These are phyloP conservation scores for Luffa aegyptiaca DNA, from an alignment of 306 rosid species.

Conservation along the genomic window DNA sequence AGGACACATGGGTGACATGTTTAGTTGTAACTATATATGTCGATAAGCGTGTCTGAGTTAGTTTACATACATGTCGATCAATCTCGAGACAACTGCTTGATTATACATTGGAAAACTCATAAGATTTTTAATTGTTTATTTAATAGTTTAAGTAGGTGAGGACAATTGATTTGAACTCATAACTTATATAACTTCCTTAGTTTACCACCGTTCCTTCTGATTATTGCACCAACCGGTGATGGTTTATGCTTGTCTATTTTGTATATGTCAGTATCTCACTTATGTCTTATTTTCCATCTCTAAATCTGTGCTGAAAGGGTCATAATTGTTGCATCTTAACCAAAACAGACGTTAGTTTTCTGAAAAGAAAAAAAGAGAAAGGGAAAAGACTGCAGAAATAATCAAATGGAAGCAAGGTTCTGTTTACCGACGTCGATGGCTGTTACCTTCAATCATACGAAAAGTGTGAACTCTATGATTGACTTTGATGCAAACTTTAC, in stretches of 20 bases:
- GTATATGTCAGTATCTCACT: not conserved
- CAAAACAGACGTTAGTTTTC: not conserved
- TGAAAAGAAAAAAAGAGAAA: not conserved
- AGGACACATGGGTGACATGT: not conserved
- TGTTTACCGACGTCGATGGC: not conserved
- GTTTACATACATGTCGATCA: not conserved
- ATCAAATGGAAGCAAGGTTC: not conserved
- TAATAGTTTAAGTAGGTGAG: not conserved
- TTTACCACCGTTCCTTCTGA: not conserved
- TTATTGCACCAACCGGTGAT: not conserved
- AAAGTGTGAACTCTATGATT: not conserved
- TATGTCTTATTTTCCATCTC: not conserved
- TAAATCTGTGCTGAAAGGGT: not conserved
- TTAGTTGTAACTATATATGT: not conserved
- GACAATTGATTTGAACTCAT: not conserved
- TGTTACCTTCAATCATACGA: not conserved
- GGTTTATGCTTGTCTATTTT: not conserved
- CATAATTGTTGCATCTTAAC: not conserved
- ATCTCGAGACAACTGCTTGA: not conserved
- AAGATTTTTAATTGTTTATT: not conserved
- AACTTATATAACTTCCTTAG: not conserved
- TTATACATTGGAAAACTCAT: not conserved
- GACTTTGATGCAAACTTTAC: slow-evolving; percentile 1
- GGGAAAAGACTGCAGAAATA: not conserved
- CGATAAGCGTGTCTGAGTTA: not conserved